A percentile compares a stretch with the other conserved stretches of the same genome.
Evolutionary conservation across 192 early-diverging fungal species (phyloP).

Genomic region (Chytriomyces sp.): DNA sequence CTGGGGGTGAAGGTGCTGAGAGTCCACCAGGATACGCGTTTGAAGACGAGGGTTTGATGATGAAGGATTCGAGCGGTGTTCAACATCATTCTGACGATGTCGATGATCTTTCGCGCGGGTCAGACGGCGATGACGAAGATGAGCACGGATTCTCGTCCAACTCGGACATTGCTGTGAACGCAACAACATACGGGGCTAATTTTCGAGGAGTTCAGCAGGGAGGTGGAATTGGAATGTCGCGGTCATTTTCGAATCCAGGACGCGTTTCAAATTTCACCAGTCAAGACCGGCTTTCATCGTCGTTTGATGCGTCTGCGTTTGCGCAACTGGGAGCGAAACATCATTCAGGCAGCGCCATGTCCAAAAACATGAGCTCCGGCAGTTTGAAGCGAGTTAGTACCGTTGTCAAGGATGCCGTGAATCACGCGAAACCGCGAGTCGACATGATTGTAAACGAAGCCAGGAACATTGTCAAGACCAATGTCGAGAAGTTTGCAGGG

Average conservation of each 20-base stretch:
- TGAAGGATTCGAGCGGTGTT: slow-evolving; percentile 1
- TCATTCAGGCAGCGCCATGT: neutral
- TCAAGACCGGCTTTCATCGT: slow-evolving; percentile 5
- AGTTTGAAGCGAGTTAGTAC: slow-evolving; percentile 14
- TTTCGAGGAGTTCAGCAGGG: neutral
- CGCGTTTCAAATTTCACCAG: neutral
- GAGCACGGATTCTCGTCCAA: neutral
- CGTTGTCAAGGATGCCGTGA: slow-evolving; percentile 66
- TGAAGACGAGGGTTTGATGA: slow-evolving; percentile 32
- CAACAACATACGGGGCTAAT: neutral
- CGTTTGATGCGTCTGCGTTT: slow-evolving; percentile 2
- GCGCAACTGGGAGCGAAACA: neutral
- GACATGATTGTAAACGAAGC: slow-evolving; percentile 49
- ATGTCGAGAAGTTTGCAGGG: slow-evolving; percentile 39
- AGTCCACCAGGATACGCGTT: no score
- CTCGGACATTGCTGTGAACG: neutral
- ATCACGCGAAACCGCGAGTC: slow-evolving; percentile 51
- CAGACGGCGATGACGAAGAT: slow-evolving; percentile 28
- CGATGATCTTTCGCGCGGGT: slow-evolving; percentile 20
- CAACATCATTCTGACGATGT: neutral
- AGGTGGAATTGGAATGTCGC: neutral
- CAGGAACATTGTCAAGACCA: slow-evolving; percentile 40
- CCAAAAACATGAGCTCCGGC: slow-evolving; percentile 24
- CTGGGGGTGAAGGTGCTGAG: slow-evolving; percentile 25
- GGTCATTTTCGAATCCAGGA: slow-evolving; percentile 20